Conservation (phyloP, 345 rosid genomes). For the Populus deltoides region DNA sequence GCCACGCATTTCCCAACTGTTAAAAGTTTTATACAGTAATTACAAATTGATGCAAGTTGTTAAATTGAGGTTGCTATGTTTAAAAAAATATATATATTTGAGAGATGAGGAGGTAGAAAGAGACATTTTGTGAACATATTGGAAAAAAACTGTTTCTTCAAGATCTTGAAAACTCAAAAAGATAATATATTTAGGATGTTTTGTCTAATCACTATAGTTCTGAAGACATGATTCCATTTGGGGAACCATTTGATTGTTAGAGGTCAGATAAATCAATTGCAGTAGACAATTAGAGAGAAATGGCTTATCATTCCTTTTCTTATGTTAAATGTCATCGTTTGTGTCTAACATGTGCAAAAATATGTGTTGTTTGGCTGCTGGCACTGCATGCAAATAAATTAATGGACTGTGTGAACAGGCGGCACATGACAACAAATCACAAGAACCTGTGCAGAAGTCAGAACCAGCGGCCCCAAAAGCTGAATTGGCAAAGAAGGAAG, state of each 20-base stretch:
- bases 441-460: slow-evolving; percentile 26
- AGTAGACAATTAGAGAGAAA: neutral
- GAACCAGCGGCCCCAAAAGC: slow-evolving; percentile 28
- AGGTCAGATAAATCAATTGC: neutral
- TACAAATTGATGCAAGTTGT: neutral
- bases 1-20: neutral
- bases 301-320: neutral
- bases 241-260: neutral
- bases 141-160: neutral
- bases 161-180: neutral
- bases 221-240: neutral
- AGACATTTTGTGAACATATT: neutral
- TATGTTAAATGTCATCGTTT: neutral
- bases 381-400: neutral
- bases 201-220: neutral
- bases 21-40: neutral
- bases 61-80: neutral
- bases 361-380: neutral
- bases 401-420: slow-evolving; percentile 31
- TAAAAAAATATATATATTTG: too few species aligned
- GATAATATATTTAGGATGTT: neutral
- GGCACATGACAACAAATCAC: slow-evolving; percentile 20
- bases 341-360: neutral
- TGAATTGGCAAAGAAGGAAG: slow-evolving; percentile 29
- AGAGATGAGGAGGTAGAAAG: neutral